A percentile compares a stretch with the other conserved stretches of the same genome.
Evolutionary conservation across 768 basidiomycete species (phyloP).

Genomic region (Amanita inopinata): DNA sequence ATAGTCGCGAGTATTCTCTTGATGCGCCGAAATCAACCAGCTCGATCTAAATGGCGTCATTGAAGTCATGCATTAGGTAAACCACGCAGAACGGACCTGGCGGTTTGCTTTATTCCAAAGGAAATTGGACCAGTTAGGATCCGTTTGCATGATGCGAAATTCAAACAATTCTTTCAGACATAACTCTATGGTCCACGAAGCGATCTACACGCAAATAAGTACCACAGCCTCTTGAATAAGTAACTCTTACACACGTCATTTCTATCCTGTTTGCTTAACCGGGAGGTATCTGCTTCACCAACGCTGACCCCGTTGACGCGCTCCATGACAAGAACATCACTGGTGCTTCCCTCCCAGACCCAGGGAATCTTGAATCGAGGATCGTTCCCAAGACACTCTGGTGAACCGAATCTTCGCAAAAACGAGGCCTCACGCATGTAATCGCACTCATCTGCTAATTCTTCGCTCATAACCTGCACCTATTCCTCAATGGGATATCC

Average conservation of each 20-base stretch:
- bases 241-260: slow-evolving; percentile 49
- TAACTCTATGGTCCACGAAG: slow-evolving; percentile 68
- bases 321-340: slow-evolving; percentile 86
- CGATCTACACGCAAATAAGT: slow-evolving; percentile 48
- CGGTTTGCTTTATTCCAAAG: slow-evolving; percentile 66
- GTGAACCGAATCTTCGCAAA: slow-evolving; percentile 47
- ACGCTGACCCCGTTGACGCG: slow-evolving; percentile 72
- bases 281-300: slow-evolving; percentile 47
- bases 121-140: slow-evolving; percentile 99
- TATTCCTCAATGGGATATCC: neutral
- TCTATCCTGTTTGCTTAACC: slow-evolving; percentile 54
- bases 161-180: slow-evolving; percentile 87
- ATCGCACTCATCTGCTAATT: slow-evolving; percentile 88
- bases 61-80: neutral
- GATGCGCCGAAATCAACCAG: slow-evolving; percentile 97
- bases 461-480: slow-evolving; percentile 74
- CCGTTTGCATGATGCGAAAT: slow-evolving; percentile 94
- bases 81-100: slow-evolving; percentile 47
- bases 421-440: slow-evolving; percentile 78
- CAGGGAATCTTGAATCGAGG: slow-evolving; percentile 74
- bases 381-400: slow-evolving; percentile 43
- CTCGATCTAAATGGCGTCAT: slow-evolving; percentile 42
- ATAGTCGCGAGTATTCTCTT: slow-evolving; percentile 71
- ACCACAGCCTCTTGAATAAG: neutral
- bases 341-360: slow-evolving; percentile 76